These are phyloP conservation scores for Zygosaccharomyces sapae DNA, from an alignment of 1,139 yeast genomes.

Conservation along the genomic window DNA sequence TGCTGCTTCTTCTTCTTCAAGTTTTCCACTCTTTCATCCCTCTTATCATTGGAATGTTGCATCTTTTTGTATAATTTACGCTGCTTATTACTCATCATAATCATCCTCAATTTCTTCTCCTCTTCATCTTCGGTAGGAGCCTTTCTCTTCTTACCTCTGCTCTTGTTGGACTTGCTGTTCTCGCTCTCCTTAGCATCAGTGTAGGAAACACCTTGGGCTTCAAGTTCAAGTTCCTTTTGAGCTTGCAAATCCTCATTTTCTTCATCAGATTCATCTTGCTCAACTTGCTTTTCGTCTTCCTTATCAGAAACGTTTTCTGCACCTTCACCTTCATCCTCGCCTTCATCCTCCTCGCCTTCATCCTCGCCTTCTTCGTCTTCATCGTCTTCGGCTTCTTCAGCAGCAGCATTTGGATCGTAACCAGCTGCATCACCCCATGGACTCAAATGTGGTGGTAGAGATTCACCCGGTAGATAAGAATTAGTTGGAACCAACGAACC, in stretches of 20 bases:
- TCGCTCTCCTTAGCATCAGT: constrained; percentile 49
- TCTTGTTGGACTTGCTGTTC: constrained; percentile 14
- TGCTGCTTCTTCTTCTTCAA: constrained; percentile 76
- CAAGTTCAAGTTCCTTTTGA: constrained; percentile 84
- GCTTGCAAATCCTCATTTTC: constrained; percentile 59
- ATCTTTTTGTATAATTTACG: constrained; percentile 91
- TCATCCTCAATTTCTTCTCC: constrained; percentile 82
- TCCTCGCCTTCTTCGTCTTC: constrained; percentile 47
- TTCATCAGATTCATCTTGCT: constrained; percentile 45
- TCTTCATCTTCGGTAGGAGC: constrained; percentile 56
- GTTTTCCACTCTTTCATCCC: constrained; percentile 71
- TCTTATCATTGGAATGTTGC: constrained; percentile 87
- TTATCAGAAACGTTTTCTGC: constrained; percentile 26
- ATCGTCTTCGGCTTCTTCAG: constrained; percentile 45
- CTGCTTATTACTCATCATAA: constrained; percentile 97
- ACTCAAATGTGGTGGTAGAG: constrained; percentile 91
- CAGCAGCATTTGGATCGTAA: constrained; percentile 72
- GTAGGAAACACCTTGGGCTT: constrained; percentile 79
- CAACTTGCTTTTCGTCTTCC: constrained; percentile 49
- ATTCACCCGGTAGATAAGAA: constrained; percentile 87
- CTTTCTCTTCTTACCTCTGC: constrained; percentile 40
- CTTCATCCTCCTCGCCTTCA: constrained; percentile 32
- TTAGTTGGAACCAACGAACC: constrained; percentile 69
- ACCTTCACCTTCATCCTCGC: constrained; percentile 33
- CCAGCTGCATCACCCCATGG: constrained; percentile 98